Percentiles rank a stretch among this genome's conserved stretches.
Evolutionary conservation across 2,329 filamentous ascomycete species (phyloP).

Genomic region (Cladophialophora chaetospira): DNA sequence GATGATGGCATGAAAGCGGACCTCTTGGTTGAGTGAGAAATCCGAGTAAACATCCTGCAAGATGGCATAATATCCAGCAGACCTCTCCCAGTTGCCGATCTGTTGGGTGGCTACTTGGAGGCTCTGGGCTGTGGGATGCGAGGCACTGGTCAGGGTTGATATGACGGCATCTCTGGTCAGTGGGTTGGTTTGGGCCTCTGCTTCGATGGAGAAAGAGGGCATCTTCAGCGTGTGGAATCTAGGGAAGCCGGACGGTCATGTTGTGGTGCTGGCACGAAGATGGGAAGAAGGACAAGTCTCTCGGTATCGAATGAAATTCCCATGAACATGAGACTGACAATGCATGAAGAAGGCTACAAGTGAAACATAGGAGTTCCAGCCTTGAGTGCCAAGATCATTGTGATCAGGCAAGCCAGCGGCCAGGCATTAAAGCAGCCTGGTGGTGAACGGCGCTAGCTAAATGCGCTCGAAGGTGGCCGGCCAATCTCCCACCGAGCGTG

Average conservation of each 20-base stretch:
- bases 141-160: conserved; percentile 64
- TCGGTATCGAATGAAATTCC: conserved; percentile 1
- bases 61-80: conserved; percentile 66
- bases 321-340: conserved; percentile 6
- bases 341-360: conserved; percentile 6
- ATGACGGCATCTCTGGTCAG: conserved; percentile 65
- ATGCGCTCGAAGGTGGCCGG: background rate
- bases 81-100: conserved; percentile 70
- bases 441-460: background rate
- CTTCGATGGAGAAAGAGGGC: conserved; percentile 35
- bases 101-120: conserved; percentile 69
- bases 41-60: conserved; percentile 83
- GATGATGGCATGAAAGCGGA: conserved; percentile 87
- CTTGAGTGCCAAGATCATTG: too few species aligned
- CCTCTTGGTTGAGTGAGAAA: conserved; percentile 70
- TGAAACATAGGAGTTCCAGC: conserved; percentile 18
- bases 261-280: background rate
- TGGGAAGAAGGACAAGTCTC: background rate
- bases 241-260: background rate
- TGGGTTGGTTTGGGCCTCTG: conserved; percentile 71
- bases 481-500: background rate
- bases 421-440: too few species aligned
- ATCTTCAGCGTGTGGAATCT: conserved; percentile 13
- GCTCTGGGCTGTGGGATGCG: conserved; percentile 43
- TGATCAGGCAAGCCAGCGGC: too few species aligned